phyloP scores from a whole-genome alignment of 1,284 basidiomycete genomes.

The Rhodotorula sp. region DNA sequence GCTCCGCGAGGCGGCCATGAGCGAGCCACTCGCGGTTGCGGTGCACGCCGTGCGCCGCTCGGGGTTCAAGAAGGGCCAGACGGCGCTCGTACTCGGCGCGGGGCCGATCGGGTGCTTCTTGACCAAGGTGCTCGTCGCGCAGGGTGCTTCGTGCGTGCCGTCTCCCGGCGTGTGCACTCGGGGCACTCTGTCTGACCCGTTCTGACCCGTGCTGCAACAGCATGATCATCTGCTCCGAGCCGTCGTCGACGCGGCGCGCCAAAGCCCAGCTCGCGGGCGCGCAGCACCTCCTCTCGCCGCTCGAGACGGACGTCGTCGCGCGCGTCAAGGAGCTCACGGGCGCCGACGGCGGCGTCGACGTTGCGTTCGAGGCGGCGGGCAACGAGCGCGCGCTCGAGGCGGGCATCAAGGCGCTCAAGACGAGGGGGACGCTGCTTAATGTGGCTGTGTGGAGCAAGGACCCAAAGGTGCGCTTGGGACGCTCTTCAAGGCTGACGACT shows the following conservation, averaged over 20 bases:
- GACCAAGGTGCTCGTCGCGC: slow-evolving; percentile 42
- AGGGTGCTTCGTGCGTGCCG: slow-evolving; percentile 38
- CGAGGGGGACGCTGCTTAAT: slow-evolving; percentile 48
- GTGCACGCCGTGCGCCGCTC: slow-evolving; percentile 50
- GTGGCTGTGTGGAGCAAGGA: slow-evolving; percentile 48
- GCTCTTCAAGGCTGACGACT: no score
- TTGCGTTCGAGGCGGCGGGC: slow-evolving; percentile 52
- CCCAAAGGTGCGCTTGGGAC: slow-evolving; percentile 23
- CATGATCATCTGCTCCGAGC: slow-evolving; percentile 47
- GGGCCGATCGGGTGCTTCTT: slow-evolving; percentile 50
- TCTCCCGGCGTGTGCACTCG: not conserved
- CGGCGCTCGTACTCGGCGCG: slow-evolving; percentile 49
- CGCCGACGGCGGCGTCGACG: slow-evolving; percentile 45
- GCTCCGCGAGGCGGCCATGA: slow-evolving; percentile 40
- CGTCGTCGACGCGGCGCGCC: slow-evolving; percentile 46
- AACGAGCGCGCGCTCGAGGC: slow-evolving; percentile 46
- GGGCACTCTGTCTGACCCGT: not conserved
- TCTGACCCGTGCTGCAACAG: not conserved
- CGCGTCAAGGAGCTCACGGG: slow-evolving; percentile 45
- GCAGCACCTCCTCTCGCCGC: slow-evolving; percentile 46
- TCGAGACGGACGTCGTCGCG: slow-evolving; percentile 39
- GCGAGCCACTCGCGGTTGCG: slow-evolving; percentile 51
- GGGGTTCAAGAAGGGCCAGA: slow-evolving; percentile 46
- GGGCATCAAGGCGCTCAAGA: slow-evolving; percentile 45
- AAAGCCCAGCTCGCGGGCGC: slow-evolving; percentile 47